Evolutionary conservation across 306 rosid species (phyloP), one percentile per base, ranked within the genome.

Genomic region (Ormosia emarginata): DNA sequence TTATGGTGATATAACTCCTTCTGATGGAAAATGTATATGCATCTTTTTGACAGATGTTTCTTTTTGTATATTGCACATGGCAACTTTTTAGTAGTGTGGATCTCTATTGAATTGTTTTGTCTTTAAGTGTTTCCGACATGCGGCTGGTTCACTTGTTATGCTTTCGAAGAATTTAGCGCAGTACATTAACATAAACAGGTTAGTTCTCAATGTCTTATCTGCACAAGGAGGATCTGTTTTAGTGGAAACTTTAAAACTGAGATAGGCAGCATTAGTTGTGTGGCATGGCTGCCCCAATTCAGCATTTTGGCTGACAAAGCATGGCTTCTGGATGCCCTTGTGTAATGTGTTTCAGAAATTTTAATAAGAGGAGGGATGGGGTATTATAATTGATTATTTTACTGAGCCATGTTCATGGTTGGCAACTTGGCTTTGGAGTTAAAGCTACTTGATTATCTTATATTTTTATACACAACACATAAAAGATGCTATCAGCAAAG

Each of bases 81-180:
- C 29, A 62, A 33, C n/a, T 53, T 61, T 67, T 12, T 44, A 3
- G 49, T 58, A 13, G 14, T 77, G 72, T 47, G 65, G 79, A 46
- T 53, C 33, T 58, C 32, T 50, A 65, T 74, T 70, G 57, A 71
- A 30, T 53, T 69, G 13, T 83, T 79, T 75, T 74, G 57, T 62
- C 80, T 79, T 77, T 82, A 96, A 98, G 91, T 96, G 92, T 85
- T 96, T 96, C 83, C 97, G 98, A 72, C 99, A 96, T 86, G 99
- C 99, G 0, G 79, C 90, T 78, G 89, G 94, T 68, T 71, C 96
- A 14, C 98, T 96, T 74, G 40, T 93, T 71, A 93, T 93, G 82
- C 94, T 96, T 82, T 91, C 99, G 57, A 93, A 92, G 93, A 93
- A 90, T 84, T 88, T 93, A 87, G 97, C 94, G 14, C 93, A 85